Conservation (phyloP, 768 basidiomycete genomes). For the Termitomyces sp. region DNA sequence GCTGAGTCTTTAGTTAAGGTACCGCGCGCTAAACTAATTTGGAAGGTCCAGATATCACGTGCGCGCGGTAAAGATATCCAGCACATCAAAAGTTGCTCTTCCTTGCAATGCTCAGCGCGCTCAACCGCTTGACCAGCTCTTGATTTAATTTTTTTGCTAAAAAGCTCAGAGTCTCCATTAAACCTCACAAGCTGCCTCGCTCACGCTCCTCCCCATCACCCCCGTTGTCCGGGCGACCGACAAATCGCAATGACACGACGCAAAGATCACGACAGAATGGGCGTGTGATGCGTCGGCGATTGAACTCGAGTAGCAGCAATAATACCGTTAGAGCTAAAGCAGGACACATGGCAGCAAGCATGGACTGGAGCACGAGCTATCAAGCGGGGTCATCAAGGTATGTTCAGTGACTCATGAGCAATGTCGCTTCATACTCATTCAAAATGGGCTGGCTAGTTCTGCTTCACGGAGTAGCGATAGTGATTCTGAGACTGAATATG, state of each 20-base stretch:
- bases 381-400: constrained; percentile 83
- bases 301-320: constrained; percentile 25
- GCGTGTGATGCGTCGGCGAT: constrained; percentile 31
- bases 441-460: constrained; percentile 36
- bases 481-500: constrained; percentile 58
- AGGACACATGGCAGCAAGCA: constrained; percentile 23
- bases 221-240: constrained; percentile 50
- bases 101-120: not conserved
- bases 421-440: not conserved
- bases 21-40: not conserved
- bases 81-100: not conserved
- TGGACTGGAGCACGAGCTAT: constrained; percentile 85
- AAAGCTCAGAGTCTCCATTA: not conserved
- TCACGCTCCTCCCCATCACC: constrained; percentile 78
- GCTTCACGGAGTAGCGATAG: constrained; percentile 49
- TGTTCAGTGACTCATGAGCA: constrained; percentile 16
- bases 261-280: constrained; percentile 34
- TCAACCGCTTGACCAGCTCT: not conserved
- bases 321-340: constrained; percentile 19
- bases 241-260: constrained; percentile 45
- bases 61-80: not conserved
- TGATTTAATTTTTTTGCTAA: not conserved
- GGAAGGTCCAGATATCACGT: constrained; percentile 5
- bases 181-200: constrained; percentile 64
- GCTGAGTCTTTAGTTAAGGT: no score